Percentiles rank a stretch among this genome's conserved stretches.
Evolutionary conservation across 768 basidiomycete species (phyloP).

Genomic region (Suillus spraguei): DNA sequence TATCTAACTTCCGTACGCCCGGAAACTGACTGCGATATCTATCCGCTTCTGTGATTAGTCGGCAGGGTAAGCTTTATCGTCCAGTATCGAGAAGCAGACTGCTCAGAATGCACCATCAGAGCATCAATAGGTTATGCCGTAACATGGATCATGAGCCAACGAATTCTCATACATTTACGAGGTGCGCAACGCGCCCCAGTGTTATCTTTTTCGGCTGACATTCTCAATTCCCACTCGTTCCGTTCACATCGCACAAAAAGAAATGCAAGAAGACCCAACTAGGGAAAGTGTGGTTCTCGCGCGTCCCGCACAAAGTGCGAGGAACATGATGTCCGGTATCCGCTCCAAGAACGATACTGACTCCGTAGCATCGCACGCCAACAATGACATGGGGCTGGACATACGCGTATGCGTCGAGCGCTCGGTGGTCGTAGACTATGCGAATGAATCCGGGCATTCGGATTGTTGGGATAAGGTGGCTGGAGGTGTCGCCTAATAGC

Average conservation of each 20-base stretch:
- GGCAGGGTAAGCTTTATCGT: conserved; percentile 46
- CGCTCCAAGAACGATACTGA: conserved; percentile 31
- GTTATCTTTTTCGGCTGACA: neutral
- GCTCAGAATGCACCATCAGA: conserved; percentile 18
- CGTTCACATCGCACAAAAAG: conserved; percentile 11
- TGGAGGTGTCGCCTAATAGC: neutral
- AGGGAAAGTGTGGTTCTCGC: conserved; percentile 32
- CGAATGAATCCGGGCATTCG: conserved; percentile 1
- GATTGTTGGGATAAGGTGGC: conserved; percentile 18
- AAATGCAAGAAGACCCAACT: conserved; percentile 26
- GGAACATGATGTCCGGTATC: conserved; percentile 23
- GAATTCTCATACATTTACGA: conserved; percentile 58
- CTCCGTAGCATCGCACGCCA: conserved; percentile 12
- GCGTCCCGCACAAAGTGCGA: conserved; percentile 14
- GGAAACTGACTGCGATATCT: conserved; percentile 7
- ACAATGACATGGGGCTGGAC: conserved; percentile 29
- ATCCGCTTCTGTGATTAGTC: conserved; percentile 36
- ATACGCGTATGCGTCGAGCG: conserved; percentile 34
- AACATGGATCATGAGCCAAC: conserved; percentile 65
- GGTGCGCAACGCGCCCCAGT: conserved; percentile 33
- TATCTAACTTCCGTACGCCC: conserved; percentile 15
- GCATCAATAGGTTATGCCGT: conserved; percentile 43
- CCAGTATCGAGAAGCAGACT: conserved; percentile 5
- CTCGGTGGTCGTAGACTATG: conserved; percentile 30
- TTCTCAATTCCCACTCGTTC: neutral